Evolutionary conservation across 163 green algal genomes (phyloP), one percentile per base, ranked within the genome.

Genomic region (Scenedesmus sp.): DNA sequence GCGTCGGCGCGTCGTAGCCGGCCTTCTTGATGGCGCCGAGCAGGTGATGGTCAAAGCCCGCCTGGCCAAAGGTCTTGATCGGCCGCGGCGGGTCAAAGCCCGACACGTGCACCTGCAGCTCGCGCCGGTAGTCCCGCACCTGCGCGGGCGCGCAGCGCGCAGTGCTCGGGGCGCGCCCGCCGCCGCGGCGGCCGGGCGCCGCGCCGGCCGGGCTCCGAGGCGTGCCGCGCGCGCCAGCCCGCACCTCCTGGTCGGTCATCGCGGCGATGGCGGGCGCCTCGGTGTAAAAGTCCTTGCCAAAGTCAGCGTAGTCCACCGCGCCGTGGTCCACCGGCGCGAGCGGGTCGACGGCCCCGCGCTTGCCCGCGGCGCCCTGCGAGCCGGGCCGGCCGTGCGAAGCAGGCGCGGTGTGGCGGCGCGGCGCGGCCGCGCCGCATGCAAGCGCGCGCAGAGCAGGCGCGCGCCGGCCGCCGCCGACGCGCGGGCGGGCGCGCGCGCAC

Each of bases 201-300:
- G n/a, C n/a, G n/a, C n/a, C n/a, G n/a, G n/a, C n/a, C n/a, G n/a
- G n/a, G n/a, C n/a, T n/a, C n/a, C n/a, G n/a, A n/a, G n/a, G n/a
- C n/a, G n/a, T n/a, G n/a, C n/a, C n/a, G n/a, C n/a, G n/a, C n/a
- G n/a, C n/a, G n/a, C n/a, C n/a, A n/a, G 39, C 39, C 9, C 70
- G 6, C 60, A 96, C 89, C 85, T 97, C 86, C 7, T 73, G 62
- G 18, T 87, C 82, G 3, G 66, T 89, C 89, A 96, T 85, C 3
- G 82, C 83, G 22, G 82, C 77, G 7, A 97, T 75, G 45, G 90
- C 86, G 0, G 86, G 74, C 13, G 73, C 39, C 62, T 91, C 84
- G 10, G 88, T 85, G 74, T 97, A 98, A 71, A 97, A 96, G 47
- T 95, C 91, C 77, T 96, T 88, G 36, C 70, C 83, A 78, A 97